Base-by-base conservation (phyloP, 768 basidiomycete genomes). In the Lactarius evosmus region DNA sequence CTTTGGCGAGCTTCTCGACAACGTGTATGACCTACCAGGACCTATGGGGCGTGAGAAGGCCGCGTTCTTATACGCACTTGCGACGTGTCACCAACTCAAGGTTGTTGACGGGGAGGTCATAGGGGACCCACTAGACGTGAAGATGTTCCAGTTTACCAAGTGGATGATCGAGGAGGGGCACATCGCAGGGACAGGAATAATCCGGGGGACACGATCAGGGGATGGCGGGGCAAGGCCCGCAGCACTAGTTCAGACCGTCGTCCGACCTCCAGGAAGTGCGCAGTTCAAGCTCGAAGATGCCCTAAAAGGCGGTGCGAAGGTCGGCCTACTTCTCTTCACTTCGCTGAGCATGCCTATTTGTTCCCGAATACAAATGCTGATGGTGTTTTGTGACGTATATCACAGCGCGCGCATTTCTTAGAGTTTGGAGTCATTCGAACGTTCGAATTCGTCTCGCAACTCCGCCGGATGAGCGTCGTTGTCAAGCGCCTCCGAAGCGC, bases 91-190 rank as follows among this genome's bases (percentile, higher is more conserved):
- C 75, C 94, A 93, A 2, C 81, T 98, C 63, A 96, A 96, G 73
- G 86, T 88, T 76, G 85, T 99, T 29, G 86, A 93, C 62, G 89
- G 88, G 1, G 84, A 91, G 68, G 76, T 88, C n/a, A 86, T 99
- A 44, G 97, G 97, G 0, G 97, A 99, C 75, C 97, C 97, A 1
- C 75, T 99, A 41, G 97, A 99, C 72, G 86, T 89, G 62, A 95
- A 96, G 76, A 99, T 99, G 97, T 99, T 98, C 73, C 89, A 88
- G 65, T 98, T 97, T 72, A 98, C 97, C 7, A 85, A 85, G 57
- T 99, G 97, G 97, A 91, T 88, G 0, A 77, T 99, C 56, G 96
- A 99, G 71, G 97, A 98, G 77, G 96, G 96, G 1, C 80, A 84
- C 29, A 71, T 86, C 14, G 82, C 85, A 29, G 86, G 88, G 38